These are phyloP conservation scores for Ganoderma leucocontextum DNA, from an alignment of 1,284 basidiomycete genomes.

Conservation along the genomic window DNA sequence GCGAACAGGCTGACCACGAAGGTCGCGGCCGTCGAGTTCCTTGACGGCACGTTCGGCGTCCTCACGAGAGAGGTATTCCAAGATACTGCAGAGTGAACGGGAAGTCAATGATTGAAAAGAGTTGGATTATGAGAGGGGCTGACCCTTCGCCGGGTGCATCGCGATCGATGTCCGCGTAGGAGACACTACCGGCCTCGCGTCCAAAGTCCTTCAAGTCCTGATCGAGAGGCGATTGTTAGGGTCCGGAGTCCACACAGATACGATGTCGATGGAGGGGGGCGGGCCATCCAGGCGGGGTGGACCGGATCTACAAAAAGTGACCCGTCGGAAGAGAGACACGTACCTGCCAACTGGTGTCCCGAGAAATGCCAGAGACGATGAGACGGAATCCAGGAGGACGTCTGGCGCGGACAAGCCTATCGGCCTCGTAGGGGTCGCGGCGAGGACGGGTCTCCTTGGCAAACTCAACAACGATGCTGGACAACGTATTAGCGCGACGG, in stretches of 20 bases:
- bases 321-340: conserved; percentile 39
- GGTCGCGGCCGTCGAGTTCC: conserved; percentile 83
- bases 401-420: conserved; percentile 66
- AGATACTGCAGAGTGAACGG: conserved; percentile 60
- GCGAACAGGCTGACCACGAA: conserved; percentile 82
- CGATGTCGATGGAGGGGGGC: not conserved
- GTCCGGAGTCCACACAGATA: not conserved
- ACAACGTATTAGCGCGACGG: conserved; percentile 17
- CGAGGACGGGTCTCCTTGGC: conserved; percentile 89
- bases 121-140: conserved; percentile 38
- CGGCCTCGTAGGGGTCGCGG: conserved; percentile 75
- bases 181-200: conserved; percentile 89
- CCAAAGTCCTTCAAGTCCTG: conserved; percentile 98
- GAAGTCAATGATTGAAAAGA: not conserved
- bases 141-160: conserved; percentile 88
- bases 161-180: conserved; percentile 93
- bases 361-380: conserved; percentile 85
- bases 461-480: conserved; percentile 89
- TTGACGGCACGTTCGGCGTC: conserved; percentile 94
- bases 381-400: conserved; percentile 86
- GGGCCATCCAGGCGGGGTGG: not conserved
- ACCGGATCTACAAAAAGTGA: conserved; percentile 13
- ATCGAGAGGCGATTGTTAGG: conserved; percentile 28
- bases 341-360: conserved; percentile 98
- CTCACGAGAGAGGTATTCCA: conserved; percentile 88